These are phyloP conservation scores for Falciphora oryzae DNA, from an alignment of 2,329 filamentous ascomycete genomes.

Conservation along the genomic window DNA sequence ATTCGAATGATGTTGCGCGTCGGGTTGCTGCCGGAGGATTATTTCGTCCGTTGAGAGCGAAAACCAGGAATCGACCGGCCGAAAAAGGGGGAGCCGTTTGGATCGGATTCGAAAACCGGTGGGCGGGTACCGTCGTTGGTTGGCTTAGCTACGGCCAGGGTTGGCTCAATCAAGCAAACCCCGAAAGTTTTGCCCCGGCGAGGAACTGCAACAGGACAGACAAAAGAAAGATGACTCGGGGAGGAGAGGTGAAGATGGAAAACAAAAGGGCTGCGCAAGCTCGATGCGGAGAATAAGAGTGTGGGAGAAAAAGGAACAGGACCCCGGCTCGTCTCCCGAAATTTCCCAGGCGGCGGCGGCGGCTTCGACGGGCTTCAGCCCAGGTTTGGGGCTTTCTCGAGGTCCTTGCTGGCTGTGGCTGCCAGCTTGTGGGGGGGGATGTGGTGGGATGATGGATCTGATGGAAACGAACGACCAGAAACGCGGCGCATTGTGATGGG, in stretches of 20 bases:
- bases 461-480: neutral
- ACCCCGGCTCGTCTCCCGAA: neutral
- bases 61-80: neutral
- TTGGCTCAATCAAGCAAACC: constrained; percentile 3
- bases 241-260: neutral
- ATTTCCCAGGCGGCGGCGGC: neutral
- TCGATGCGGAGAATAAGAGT: neutral
- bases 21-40: neutral
- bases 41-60: neutral
- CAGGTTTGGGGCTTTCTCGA: neutral
- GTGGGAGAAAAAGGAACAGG: neutral
- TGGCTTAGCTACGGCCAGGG: constrained; percentile 8
- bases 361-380: neutral
- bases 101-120: neutral
- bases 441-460: neutral
- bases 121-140: neutral
- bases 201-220: too few species aligned
- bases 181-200: neutral
- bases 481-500: constrained; percentile 1
- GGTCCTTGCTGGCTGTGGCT: neutral
- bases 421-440: neutral
- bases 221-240: neutral
- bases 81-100: neutral
- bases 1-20: neutral
- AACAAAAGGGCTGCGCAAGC: neutral